phyloP scores from a whole-genome alignment of 1,284 basidiomycete species.

The Cutaneotrichosporon sp. region DNA sequence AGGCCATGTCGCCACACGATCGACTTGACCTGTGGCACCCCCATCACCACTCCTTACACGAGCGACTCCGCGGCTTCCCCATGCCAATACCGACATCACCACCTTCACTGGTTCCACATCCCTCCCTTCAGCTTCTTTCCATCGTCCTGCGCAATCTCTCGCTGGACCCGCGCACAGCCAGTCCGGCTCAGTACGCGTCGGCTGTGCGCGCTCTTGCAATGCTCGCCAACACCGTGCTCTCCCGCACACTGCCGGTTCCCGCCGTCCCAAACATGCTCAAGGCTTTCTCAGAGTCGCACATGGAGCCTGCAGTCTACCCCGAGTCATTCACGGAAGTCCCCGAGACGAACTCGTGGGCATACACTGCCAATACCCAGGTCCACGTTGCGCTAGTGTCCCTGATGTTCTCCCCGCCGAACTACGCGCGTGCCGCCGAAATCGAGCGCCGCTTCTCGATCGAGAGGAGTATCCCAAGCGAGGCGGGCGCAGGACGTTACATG shows the following conservation, averaged over 20 bases:
- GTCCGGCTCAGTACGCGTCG: constrained; percentile 27
- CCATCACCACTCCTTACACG: constrained; percentile 30
- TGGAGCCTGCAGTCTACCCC: constrained; percentile 41
- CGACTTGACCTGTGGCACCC: constrained; percentile 48
- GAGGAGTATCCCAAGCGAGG: neutral
- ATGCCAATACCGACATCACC: constrained; percentile 43
- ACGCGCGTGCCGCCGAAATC: constrained; percentile 17
- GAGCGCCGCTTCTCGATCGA: constrained; percentile 2
- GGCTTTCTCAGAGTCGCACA: constrained; percentile 29
- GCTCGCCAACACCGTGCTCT: constrained; percentile 45
- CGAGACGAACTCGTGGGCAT: constrained; percentile 31
- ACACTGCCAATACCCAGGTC: constrained; percentile 45
- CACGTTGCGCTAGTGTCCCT: constrained; percentile 45
- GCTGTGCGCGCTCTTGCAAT: constrained; percentile 45
- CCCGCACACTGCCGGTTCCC: constrained; percentile 43
- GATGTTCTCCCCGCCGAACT: constrained; percentile 42
- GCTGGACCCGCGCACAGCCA: constrained; percentile 23
- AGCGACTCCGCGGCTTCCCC: constrained; percentile 44
- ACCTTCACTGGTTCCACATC: constrained; percentile 42
- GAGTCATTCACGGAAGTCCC: constrained; percentile 14
- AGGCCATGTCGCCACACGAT: constrained; percentile 44
- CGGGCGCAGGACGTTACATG: constrained; percentile 25
- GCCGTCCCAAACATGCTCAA: constrained; percentile 33
- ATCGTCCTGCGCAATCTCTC: constrained; percentile 31
- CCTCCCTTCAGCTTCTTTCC: constrained; percentile 25